phyloP scores from a whole-genome alignment of 257 asterid species.

The Solanum etuberosum region DNA sequence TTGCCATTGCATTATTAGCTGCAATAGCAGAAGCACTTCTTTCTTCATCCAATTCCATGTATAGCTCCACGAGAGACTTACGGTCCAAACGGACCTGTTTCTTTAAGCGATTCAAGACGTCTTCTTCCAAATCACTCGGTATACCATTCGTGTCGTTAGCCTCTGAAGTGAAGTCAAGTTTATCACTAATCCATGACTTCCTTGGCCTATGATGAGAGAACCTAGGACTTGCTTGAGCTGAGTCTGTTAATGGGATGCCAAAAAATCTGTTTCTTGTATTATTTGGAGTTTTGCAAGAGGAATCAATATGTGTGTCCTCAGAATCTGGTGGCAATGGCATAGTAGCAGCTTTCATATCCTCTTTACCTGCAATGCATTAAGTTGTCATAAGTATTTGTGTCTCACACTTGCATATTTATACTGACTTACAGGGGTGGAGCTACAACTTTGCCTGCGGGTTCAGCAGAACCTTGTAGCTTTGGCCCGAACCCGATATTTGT shows the following conservation, averaged over 20 bases:
- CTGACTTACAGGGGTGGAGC: background rate
- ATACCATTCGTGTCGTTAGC: conserved; percentile 18
- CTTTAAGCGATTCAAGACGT: conserved; percentile 21
- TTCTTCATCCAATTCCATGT: conserved; percentile 89
- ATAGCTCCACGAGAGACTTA: conserved; percentile 57
- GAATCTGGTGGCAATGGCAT: conserved; percentile 30
- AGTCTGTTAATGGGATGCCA: conserved; percentile 52
- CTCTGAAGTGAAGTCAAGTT: conserved; percentile 19
- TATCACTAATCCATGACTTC: background rate
- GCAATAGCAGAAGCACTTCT: conserved; percentile 95
- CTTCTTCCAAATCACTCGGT: conserved; percentile 27
- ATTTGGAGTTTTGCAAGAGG: conserved; percentile 36
- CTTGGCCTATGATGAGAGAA: conserved; percentile 20
- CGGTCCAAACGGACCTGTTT: conserved; percentile 56
- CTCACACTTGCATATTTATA: background rate
- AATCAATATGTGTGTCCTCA: conserved; percentile 31
- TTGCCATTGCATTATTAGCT: conserved; percentile 95
- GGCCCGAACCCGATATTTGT: background rate
- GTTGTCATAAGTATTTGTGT: background rate
- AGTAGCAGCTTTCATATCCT: conserved; percentile 28
- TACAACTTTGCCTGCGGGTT: background rate
- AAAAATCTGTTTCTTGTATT: conserved; percentile 38
- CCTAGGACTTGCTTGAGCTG: conserved; percentile 77
- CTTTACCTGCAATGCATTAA: conserved; percentile 26
- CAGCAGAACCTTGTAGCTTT: background rate